Conservation (phyloP, 331 rosid genomes). For the Quercus lobata region DNA sequence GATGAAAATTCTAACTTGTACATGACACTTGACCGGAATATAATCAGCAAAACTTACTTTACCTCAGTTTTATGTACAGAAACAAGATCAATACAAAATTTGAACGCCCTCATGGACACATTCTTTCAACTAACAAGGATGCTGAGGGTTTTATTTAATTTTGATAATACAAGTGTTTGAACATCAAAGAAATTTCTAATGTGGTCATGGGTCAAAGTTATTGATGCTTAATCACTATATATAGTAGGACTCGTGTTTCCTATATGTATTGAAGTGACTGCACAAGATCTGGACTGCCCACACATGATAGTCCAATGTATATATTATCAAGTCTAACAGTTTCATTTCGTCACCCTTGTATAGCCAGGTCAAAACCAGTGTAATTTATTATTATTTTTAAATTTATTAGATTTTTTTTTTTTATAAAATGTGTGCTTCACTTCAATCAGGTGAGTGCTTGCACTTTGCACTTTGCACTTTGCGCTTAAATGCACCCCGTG, state of each 20-base stretch:
- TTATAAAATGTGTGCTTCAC: too few species aligned
- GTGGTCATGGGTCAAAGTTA: background rate
- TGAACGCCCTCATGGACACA: background rate
- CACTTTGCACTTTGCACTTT: too few species aligned
- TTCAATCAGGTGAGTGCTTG: too few species aligned
- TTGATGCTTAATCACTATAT: background rate
- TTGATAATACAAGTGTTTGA: background rate
- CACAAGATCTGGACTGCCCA: background rate
- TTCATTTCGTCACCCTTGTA: background rate
- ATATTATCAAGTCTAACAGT: background rate
- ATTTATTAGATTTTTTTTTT: too few species aligned
- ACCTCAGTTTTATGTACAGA: background rate
- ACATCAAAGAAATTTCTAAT: background rate
- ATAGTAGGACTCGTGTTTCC: background rate
- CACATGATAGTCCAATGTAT: too few species aligned
- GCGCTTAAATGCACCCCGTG: too few species aligned
- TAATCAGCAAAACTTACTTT: constrained; percentile 8
- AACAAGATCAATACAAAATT: constrained; percentile 6
- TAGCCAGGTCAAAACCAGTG: background rate
- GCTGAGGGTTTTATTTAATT: background rate
- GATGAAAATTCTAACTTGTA: constrained; percentile 2
- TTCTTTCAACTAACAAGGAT: background rate
- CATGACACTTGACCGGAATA: background rate
- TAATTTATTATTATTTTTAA: too few species aligned
- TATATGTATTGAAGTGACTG: background rate